Evolutionary conservation across 192 early-diverging fungal genomes (phyloP).

Genomic region (Pilobolus umbonatus): DNA sequence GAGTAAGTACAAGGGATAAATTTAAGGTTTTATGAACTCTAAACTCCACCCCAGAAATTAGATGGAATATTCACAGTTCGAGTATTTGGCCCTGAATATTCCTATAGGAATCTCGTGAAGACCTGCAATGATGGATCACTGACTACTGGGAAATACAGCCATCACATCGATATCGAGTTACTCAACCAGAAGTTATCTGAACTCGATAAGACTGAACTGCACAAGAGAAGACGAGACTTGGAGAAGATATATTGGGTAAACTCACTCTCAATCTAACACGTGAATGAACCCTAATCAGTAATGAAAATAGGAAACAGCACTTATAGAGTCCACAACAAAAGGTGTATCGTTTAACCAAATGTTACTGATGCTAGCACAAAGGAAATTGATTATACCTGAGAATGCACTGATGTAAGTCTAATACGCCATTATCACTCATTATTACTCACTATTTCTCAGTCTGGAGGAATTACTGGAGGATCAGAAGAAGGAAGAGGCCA

Average conservation of each 20-base stretch:
- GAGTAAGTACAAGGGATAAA: constrained; percentile 38
- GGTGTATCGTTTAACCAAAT: constrained; percentile 46
- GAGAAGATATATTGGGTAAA: constrained; percentile 37
- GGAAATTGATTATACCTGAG: constrained; percentile 53
- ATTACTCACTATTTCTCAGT: constrained; percentile 9
- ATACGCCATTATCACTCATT: background rate
- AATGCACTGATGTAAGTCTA: constrained; percentile 41
- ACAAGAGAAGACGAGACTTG: constrained; percentile 27
- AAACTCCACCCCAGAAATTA: constrained; percentile 42
- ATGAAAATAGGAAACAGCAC: constrained; percentile 13
- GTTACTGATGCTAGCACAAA: constrained; percentile 51
- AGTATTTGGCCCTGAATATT: constrained; percentile 45
- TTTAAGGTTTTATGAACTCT: constrained; percentile 3
- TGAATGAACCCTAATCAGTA: background rate
- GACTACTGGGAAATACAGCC: too few species aligned
- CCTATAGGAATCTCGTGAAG: constrained; percentile 35
- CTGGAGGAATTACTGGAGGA: constrained; percentile 37
- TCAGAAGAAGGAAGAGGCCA: constrained; percentile 34
- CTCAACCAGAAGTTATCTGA: constrained; percentile 21
- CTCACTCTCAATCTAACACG: background rate
- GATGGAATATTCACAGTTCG: constrained; percentile 45
- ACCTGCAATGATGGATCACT: constrained; percentile 10
- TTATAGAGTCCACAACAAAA: constrained; percentile 16
- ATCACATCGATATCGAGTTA: constrained; percentile 16
- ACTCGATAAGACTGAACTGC: constrained; percentile 24